phyloP scores from a whole-genome alignment of 306 rosid species.

The Gleditsia sinensis region DNA sequence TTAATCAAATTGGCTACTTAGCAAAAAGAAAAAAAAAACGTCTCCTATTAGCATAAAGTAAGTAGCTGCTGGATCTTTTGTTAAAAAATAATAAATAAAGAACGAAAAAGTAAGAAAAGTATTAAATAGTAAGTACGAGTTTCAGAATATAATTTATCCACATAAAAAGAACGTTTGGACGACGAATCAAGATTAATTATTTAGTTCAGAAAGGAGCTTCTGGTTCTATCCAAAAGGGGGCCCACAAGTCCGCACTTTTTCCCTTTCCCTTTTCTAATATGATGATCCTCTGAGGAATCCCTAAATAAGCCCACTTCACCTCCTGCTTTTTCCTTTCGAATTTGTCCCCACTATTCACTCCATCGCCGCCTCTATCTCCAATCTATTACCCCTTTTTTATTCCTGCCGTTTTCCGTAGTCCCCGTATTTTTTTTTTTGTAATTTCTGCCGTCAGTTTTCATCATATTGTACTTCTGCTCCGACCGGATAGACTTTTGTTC shows the following conservation, averaged over 20 bases:
- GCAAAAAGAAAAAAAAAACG: neutral
- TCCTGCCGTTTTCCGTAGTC: slow-evolving; percentile 28
- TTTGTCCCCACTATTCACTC: slow-evolving; percentile 18
- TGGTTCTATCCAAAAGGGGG: slow-evolving; percentile 40
- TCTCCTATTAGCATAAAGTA: too few relatives aligned
- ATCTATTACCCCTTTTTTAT: neutral
- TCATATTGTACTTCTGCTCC: slow-evolving; percentile 18
- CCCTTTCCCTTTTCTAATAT: slow-evolving; percentile 11
- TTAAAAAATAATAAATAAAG: neutral
- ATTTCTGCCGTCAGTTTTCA: slow-evolving; percentile 30
- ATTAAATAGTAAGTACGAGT: neutral
- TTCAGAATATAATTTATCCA: slow-evolving; percentile 19
- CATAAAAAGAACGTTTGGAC: slow-evolving; percentile 24
- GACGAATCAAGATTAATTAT: slow-evolving; percentile 25
- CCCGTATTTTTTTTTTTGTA: slow-evolving; percentile 11
- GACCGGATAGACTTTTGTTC: slow-evolving; percentile 6
- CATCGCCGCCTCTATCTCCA: slow-evolving; percentile 9
- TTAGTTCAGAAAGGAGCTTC: slow-evolving; percentile 5
- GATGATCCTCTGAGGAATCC: slow-evolving; percentile 40
- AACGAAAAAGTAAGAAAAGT: neutral
- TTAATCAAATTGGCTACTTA: too few relatives aligned
- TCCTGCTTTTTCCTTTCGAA: slow-evolving; percentile 2
- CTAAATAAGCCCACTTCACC: slow-evolving; percentile 31
- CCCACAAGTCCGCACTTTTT: slow-evolving; percentile 53
- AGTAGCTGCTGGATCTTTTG: neutral